Percentiles rank a stretch among this genome's conserved stretches.
These are phyloP conservation scores for Aspergillus candidus DNA, from an alignment of 2,329 filamentous ascomycete genomes.

Conservation along the genomic window DNA sequence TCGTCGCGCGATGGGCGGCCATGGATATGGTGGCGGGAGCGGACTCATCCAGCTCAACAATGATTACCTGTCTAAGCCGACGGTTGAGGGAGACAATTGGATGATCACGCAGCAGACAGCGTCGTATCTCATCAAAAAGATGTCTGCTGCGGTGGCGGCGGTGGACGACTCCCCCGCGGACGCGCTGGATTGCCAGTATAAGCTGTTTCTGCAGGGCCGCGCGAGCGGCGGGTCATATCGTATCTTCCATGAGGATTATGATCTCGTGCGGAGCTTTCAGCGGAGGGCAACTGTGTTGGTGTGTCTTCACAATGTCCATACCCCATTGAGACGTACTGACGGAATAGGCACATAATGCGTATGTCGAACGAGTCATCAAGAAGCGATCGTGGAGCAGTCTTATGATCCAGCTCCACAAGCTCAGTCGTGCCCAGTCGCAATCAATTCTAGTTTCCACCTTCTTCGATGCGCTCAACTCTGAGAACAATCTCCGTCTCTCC, in stretches of 20 bases:
- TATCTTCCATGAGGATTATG: constrained; percentile 1
- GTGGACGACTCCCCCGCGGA: constrained; percentile 1
- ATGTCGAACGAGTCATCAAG: constrained; percentile 40
- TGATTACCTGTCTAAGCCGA: constrained; percentile 41
- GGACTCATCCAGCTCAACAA: constrained; percentile 47
- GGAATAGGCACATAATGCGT: constrained; percentile 29
- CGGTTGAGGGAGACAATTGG: constrained; percentile 53
- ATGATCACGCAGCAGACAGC: constrained; percentile 52
- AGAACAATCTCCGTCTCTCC: constrained; percentile 46
- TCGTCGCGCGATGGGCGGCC: constrained; percentile 48
- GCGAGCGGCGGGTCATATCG: background rate
- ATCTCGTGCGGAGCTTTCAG: no score
- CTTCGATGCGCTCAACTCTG: background rate
- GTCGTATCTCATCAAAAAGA: constrained; percentile 46
- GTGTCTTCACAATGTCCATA: no score
- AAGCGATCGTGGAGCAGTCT: constrained; percentile 46
- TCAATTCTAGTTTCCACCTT: background rate
- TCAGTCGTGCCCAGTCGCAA: constrained; percentile 20
- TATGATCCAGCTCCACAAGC: constrained; percentile 26
- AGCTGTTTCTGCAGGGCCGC: constrained; percentile 9
- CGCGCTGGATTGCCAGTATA: constrained; percentile 14
- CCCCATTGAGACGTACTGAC: background rate
- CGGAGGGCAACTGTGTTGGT: no score
- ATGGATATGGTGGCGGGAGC: constrained; percentile 49
- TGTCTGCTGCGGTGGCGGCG: constrained; percentile 36